A percentile compares a stretch with the other conserved stretches of the same genome.
Evolutionary conservation across 2,329 filamentous ascomycete genomes (phyloP).

Genomic region (Lecanosticta acicola): DNA sequence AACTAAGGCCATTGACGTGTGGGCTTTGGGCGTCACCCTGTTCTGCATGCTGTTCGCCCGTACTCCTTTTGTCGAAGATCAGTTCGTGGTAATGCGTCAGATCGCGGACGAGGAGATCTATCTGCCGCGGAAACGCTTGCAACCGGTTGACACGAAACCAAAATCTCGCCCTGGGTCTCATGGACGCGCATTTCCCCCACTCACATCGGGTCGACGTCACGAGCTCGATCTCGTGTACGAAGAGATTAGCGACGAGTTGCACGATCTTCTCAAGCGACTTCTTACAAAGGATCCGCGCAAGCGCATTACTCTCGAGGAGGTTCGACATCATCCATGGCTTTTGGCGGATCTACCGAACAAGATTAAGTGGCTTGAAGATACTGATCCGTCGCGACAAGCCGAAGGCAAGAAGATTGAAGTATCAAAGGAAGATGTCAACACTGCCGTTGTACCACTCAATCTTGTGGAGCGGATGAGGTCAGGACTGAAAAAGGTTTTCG

Average conservation of each 20-base stretch:
- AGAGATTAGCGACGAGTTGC: conserved; percentile 70
- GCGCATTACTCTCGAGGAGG: conserved; percentile 82
- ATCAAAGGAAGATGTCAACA: conserved; percentile 81
- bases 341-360: conserved; percentile 69
- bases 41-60: conserved; percentile 94
- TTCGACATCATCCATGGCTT: conserved; percentile 93
- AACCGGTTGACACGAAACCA: conserved; percentile 54
- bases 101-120: conserved; percentile 92
- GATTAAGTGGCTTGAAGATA: conserved; percentile 83
- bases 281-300: conserved; percentile 83
- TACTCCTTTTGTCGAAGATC: conserved; percentile 87
- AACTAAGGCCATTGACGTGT: conserved; percentile 91
- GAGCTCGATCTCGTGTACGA: conserved; percentile 80
- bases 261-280: conserved; percentile 72
- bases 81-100: conserved; percentile 83
- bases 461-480: conserved; percentile 80
- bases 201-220: conserved; percentile 62
- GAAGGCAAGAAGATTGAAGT: conserved; percentile 85
- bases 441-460: conserved; percentile 82
- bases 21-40: conserved; percentile 92
- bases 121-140: conserved; percentile 75
- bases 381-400: conserved; percentile 72
- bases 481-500: conserved; percentile 42
- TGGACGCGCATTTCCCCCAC: conserved; percentile 39
- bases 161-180: conserved; percentile 43